Base-by-base conservation (phyloP, 1,284 basidiomycete species). In the Sporisorium iseilematis-ciliati region DNA sequence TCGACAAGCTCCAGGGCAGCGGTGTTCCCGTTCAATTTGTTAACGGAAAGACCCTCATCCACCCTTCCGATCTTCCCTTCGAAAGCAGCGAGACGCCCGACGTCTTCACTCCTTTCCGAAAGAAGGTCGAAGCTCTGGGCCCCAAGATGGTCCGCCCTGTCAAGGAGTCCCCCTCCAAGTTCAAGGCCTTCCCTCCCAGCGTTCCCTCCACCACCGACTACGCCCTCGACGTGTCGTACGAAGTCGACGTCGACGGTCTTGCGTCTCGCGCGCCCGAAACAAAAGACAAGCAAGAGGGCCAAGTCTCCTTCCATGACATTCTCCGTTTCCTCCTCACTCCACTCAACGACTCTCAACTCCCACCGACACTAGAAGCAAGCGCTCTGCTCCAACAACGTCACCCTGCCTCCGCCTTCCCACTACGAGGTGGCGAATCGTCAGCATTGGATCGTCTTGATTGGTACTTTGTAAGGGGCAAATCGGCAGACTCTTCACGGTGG, bases 71-170 rank as follows among this genome's bases (percentile, higher is more conserved):
- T 42, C 81, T 88, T 18, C 88, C 88, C 0, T 88, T 88, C 77
- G 53, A 85, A 4, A 73, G 85, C 31, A 75, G 63, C 7, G 68
- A 87, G 23, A 87, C 86, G 6, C 88, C 88, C 3, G 87, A 88
- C 69, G 86, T 88, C 40, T 89, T 88, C 59, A 88, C 88, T 0
- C 84, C 84, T 4, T 89, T 88, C 79, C 78, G 88, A 20, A 88
- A 88, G 68, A 81, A 83, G 41, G 86, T 88, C 35, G 88, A 89
- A 65, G 85, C 87, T n/a, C 63, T 82, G 8, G 87, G 86, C 0
- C 57, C 85, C 7, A 75, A 79, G 11, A 83, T 88, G 77, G 81
- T 81, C 3, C 75, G 81, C 14, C 78, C 80, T 18, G 55, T 65
- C 54, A 75, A 77, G 58, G 57, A 57, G 12, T 49, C 72, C 12